Percentiles rank a stretch among this genome's conserved stretches.
Conservation (phyloP, 163 green algal species). For the Volvox carteri region DNA sequence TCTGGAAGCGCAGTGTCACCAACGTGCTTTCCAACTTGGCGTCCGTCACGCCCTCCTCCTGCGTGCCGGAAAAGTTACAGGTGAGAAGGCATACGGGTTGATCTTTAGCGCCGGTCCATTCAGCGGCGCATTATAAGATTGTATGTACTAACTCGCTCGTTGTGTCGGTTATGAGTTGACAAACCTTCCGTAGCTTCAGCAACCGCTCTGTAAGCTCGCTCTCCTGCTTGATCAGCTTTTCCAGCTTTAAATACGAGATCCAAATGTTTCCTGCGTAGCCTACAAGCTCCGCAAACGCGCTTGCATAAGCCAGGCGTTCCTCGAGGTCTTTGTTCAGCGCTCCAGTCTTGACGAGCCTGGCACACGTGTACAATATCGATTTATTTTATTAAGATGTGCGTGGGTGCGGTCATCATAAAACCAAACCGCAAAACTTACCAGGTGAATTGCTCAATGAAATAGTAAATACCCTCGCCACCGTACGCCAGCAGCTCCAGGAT, state of each 20-base stretch:
- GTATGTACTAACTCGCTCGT: too few species aligned
- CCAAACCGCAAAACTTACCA: slow-evolving; percentile 68
- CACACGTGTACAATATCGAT: too few species aligned
- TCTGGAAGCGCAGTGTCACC: slow-evolving; percentile 45
- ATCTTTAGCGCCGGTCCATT: too few species aligned
- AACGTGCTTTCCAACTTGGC: slow-evolving; percentile 58
- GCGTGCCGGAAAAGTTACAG: neutral
- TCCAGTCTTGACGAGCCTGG: slow-evolving; percentile 85
- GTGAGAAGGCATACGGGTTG: too few species aligned
- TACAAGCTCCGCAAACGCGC: slow-evolving; percentile 77
- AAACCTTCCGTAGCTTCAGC: slow-evolving; percentile 64
- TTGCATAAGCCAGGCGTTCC: slow-evolving; percentile 65
- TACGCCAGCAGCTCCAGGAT: slow-evolving; percentile 78
- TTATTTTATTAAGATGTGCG: too few species aligned
- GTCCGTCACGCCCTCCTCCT: slow-evolving; percentile 50
- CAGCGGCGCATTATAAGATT: too few species aligned
- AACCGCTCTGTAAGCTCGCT: slow-evolving; percentile 63
- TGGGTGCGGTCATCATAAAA: neutral
- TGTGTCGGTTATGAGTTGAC: too few species aligned
- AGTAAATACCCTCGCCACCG: slow-evolving; percentile 84
- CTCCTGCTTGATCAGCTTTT: slow-evolving; percentile 67
- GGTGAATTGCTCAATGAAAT: slow-evolving; percentile 88
- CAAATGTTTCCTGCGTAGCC: slow-evolving; percentile 81
- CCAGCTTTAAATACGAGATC: slow-evolving; percentile 69
- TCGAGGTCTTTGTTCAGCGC: slow-evolving; percentile 74